Percentiles rank a stretch among this genome's conserved stretches.
Evolutionary conservation across 2,329 filamentous ascomycete genomes (phyloP).

Genomic region (Davidsoniella virescens): DNA sequence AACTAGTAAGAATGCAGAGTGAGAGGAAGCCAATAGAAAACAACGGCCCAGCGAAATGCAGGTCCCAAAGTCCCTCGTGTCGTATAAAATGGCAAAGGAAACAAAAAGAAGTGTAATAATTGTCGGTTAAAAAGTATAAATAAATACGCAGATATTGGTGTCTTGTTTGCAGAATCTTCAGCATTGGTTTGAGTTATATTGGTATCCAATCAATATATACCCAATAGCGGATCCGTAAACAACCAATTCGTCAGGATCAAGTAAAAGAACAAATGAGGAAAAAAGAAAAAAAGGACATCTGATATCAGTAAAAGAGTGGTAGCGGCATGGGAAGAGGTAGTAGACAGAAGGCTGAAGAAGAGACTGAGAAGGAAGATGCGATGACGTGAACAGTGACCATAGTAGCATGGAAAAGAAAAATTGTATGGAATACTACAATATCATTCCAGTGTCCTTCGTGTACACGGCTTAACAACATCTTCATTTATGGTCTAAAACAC

Average conservation of each 20-base stretch:
- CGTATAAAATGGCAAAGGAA: slow-evolving; percentile 10
- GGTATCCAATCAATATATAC: not conserved
- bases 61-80: slow-evolving; percentile 3
- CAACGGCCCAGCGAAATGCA: slow-evolving; percentile 9
- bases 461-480: too few species aligned
- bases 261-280: slow-evolving; percentile 2
- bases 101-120: slow-evolving; percentile 5
- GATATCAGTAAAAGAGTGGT: not conserved
- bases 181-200: not conserved
- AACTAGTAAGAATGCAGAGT: slow-evolving; percentile 4
- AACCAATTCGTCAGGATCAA: not conserved
- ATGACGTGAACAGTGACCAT: too few species aligned
- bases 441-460: not conserved
- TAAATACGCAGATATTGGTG: not conserved
- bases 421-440: not conserved
- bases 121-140: not conserved
- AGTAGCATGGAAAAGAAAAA: too few species aligned
- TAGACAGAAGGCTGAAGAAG: not conserved
- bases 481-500: not conserved
- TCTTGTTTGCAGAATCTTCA: not conserved
- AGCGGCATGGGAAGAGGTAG: not conserved
- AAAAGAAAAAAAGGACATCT: not conserved
- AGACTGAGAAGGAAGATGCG: too few species aligned
- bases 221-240: not conserved
- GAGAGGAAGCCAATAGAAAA: slow-evolving; percentile 12